phyloP scores from a whole-genome alignment of 306 rosid species.

The Malus domestica region ASM211411v1 NC_041794.1:32381501-32382000 shows the following conservation, averaged over 20 bases:
- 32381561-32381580: too few relatives aligned
- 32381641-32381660: too few relatives aligned
- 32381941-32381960: too few relatives aligned
- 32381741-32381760: neutral
- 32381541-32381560: too few relatives aligned
- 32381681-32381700: neutral
- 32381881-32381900: neutral
- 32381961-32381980: too few relatives aligned
- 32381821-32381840: neutral
- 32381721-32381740: neutral
- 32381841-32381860: neutral
- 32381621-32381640: too few relatives aligned
- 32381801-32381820: neutral
- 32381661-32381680: neutral
- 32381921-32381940: too few relatives aligned
- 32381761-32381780: neutral
- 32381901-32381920: conserved; percentile 8
- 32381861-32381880: neutral
- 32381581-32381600: too few relatives aligned
- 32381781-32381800: neutral
- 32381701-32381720: neutral
- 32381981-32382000: too few relatives aligned
- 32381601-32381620: too few relatives aligned
- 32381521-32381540: too few relatives aligned
- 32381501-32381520: too few relatives aligned